Percentiles rank a stretch among this genome's conserved stretches.
Conservation (phyloP, 192 early-diverging fungal species). For the Funneliformis mosseae region DNA sequence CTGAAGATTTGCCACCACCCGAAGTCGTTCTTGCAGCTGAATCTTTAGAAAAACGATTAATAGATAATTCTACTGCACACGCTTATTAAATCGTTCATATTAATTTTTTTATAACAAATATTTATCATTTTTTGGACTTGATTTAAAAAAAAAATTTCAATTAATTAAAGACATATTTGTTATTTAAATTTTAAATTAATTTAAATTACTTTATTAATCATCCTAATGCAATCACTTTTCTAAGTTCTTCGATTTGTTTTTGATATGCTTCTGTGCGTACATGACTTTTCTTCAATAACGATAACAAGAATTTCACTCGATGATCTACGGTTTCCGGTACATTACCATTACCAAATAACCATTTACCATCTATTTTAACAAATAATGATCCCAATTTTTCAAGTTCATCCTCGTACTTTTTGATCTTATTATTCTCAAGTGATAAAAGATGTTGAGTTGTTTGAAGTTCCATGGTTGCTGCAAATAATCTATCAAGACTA, state of each 20-base stretch:
- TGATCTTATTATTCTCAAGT: conserved; percentile 60
- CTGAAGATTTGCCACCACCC: neutral
- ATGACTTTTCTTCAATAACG: conserved; percentile 57
- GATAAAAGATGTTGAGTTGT: conserved; percentile 62
- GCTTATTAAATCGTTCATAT: neutral
- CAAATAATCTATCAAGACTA: conserved; percentile 65
- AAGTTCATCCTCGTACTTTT: conserved; percentile 65
- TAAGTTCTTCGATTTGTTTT: conserved; percentile 39
- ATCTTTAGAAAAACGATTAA: neutral
- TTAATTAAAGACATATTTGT: neutral
- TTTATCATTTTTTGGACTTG: no score
- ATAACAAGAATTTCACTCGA: conserved; percentile 61
- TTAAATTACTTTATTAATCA: neutral
- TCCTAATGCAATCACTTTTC: conserved; percentile 35
- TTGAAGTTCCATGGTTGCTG: conserved; percentile 79
- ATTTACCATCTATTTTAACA: conserved; percentile 48
- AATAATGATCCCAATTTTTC: conserved; percentile 50
- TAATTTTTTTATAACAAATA: no score
- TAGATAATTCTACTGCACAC: neutral
- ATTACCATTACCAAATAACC: conserved; percentile 58
- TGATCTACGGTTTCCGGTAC: conserved; percentile 60
- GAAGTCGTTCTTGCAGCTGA: neutral
- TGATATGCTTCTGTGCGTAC: conserved; percentile 57
- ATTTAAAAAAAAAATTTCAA: no score
- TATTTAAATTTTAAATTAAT: neutral